A percentile compares a stretch with the other conserved stretches of the same genome.
Evolutionary conservation across 2,329 filamentous ascomycete genomes (phyloP).

Genomic region (Xylaria sp.): DNA sequence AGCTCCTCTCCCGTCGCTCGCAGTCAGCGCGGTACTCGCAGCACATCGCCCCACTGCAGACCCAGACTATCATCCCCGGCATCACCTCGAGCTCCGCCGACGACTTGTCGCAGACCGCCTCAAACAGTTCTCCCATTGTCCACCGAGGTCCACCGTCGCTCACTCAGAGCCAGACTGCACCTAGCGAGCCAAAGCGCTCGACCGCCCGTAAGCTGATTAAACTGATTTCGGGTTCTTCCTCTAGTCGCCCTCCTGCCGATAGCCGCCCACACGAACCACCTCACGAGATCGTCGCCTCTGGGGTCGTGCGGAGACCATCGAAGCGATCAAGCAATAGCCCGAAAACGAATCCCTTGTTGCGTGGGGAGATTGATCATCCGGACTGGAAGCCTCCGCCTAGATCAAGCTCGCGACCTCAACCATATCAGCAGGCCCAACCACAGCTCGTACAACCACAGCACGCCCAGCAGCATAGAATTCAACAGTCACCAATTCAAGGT

Average conservation of each 20-base stretch:
- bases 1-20: constrained; percentile 62
- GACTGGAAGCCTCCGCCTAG: constrained; percentile 45
- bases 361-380: constrained; percentile 45
- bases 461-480: constrained; percentile 38
- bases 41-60: constrained; percentile 51
- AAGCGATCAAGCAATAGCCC: constrained; percentile 66
- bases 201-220: constrained; percentile 66
- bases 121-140: constrained; percentile 44
- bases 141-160: constrained; percentile 39
- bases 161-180: constrained; percentile 42
- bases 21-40: constrained; percentile 63
- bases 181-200: constrained; percentile 60
- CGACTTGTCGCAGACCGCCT: constrained; percentile 53
- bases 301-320: constrained; percentile 65
- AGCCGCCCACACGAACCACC: constrained; percentile 49
- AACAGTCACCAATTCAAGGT: constrained; percentile 60
- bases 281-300: constrained; percentile 60
- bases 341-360: constrained; percentile 55
- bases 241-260: constrained; percentile 49
- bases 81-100: constrained; percentile 56
- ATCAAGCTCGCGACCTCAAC: constrained; percentile 38
- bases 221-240: constrained; percentile 60
- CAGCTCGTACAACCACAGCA: constrained; percentile 34
- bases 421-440: constrained; percentile 11
- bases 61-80: constrained; percentile 52